Evolutionary conservation across 2,329 filamentous ascomycete genomes (phyloP).

Genomic region (Aspergillus calidoustus): DNA sequence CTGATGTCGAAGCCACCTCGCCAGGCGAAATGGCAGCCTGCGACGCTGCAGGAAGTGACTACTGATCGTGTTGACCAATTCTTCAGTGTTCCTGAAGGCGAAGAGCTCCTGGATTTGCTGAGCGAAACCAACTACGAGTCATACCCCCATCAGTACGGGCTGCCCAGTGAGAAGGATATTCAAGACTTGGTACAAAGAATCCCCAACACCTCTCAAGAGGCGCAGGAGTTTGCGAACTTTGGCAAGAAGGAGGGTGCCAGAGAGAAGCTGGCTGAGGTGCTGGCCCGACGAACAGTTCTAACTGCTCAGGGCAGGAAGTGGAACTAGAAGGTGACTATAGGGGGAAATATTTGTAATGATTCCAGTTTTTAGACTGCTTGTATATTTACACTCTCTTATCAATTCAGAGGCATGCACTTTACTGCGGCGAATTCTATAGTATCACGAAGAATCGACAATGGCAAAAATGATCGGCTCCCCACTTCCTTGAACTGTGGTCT

Average conservation of each 20-base stretch:
- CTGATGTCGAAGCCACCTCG: conserved; percentile 72
- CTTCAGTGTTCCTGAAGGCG: conserved; percentile 60
- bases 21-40: conserved; percentile 76
- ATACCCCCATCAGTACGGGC: conserved; percentile 75
- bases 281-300: conserved; percentile 64
- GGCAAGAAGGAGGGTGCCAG: conserved; percentile 70
- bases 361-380: conserved; percentile 2
- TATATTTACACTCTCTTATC: conserved; percentile 12
- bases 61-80: conserved; percentile 67
- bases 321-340: conserved; percentile 18
- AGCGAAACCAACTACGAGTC: conserved; percentile 64
- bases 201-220: neutral
- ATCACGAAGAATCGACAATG: neutral
- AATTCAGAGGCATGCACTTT: neutral
- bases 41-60: conserved; percentile 69
- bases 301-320: conserved; percentile 47
- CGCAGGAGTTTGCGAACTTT: conserved; percentile 56
- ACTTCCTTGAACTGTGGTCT: neutral
- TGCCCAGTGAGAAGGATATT: conserved; percentile 71
- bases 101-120: conserved; percentile 63
- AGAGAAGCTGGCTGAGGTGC: conserved; percentile 70
- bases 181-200: conserved; percentile 47
- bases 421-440: neutral
- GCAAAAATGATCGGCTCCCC: conserved; percentile 3
- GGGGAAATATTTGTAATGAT: neutral